Evolutionary conservation across 2,329 filamentous ascomycete genomes (phyloP).

Genomic region (Diaporthe australafricana): DNA sequence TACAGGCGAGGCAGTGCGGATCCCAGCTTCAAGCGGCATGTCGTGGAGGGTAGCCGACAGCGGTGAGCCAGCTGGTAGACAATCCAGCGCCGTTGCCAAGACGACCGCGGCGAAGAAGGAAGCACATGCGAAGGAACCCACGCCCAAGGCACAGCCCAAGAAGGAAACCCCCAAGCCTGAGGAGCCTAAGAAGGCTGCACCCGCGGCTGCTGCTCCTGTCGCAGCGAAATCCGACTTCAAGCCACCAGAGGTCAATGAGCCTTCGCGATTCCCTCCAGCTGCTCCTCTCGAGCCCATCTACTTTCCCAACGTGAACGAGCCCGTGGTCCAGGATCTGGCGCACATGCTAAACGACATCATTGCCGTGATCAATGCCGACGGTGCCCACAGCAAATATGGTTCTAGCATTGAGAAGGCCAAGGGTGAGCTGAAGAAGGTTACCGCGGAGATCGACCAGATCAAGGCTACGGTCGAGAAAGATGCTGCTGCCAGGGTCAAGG

Average conservation of each 20-base stretch:
- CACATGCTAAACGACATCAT: slow-evolving; percentile 98
- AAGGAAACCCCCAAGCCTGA: slow-evolving; percentile 43
- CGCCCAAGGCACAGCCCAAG: slow-evolving; percentile 39
- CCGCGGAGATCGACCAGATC: slow-evolving; percentile 79
- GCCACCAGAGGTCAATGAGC: slow-evolving; percentile 73
- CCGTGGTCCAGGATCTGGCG: slow-evolving; percentile 90
- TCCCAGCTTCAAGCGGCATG: slow-evolving; percentile 86
- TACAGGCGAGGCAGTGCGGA: slow-evolving; percentile 79
- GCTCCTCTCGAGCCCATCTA: slow-evolving; percentile 82
- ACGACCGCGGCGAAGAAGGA: slow-evolving; percentile 47
- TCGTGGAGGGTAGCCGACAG: slow-evolving; percentile 81
- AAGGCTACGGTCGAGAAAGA: slow-evolving; percentile 76
- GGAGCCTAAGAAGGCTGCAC: slow-evolving; percentile 41
- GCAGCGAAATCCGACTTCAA: slow-evolving; percentile 55
- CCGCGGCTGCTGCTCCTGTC: slow-evolving; percentile 34
- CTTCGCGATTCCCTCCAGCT: slow-evolving; percentile 71
- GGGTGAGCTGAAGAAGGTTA: slow-evolving; percentile 81
- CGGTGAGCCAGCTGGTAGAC: slow-evolving; percentile 65
- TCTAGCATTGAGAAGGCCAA: slow-evolving; percentile 88
- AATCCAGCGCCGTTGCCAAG: slow-evolving; percentile 67
- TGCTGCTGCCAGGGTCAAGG: slow-evolving; percentile 79
- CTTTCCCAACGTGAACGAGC: slow-evolving; percentile 82
- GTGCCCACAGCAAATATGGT: slow-evolving; percentile 80
- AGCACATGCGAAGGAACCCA: slow-evolving; percentile 45
- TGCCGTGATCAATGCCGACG: slow-evolving; percentile 89